These are phyloP conservation scores for Voacanga thouarsii DNA, from an alignment of 257 asterid genomes.

Conservation along the genomic window DNA sequence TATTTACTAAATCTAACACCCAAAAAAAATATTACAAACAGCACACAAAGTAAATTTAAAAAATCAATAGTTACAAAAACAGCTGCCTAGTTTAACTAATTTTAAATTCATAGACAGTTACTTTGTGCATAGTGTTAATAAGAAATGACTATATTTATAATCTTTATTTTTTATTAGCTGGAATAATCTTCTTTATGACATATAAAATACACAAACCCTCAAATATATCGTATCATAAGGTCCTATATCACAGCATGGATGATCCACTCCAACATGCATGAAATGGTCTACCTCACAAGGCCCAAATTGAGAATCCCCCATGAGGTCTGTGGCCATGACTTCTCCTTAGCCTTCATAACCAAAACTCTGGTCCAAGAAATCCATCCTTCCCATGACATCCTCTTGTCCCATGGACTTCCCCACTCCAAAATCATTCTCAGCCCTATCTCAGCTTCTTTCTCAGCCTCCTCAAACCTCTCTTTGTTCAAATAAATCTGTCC, in stretches of 20 bases:
- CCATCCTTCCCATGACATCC: slow-evolving; percentile 94
- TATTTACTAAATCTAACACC: too few species aligned
- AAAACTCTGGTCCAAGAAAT: slow-evolving; percentile 79
- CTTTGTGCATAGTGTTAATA: too few species aligned
- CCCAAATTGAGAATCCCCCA: slow-evolving; percentile 77
- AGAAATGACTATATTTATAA: too few species aligned
- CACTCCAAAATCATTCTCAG: slow-evolving; percentile 66
- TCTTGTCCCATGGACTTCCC: slow-evolving; percentile 98
- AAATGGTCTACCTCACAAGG: slow-evolving; percentile 36
- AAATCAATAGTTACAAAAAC: too few species aligned
- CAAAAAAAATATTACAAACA: too few species aligned
- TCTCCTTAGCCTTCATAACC: slow-evolving; percentile 56
- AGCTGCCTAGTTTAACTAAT: too few species aligned
- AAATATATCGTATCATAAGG: not conserved
- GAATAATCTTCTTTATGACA: too few species aligned
- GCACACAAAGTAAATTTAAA: too few species aligned
- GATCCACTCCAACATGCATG: not conserved
- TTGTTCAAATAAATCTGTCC: slow-evolving; percentile 58
- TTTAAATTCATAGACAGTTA: too few species aligned
- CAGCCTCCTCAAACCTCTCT: slow-evolving; percentile 61
- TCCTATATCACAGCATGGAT: not conserved
- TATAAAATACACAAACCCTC: too few species aligned
- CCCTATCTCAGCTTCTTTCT: slow-evolving; percentile 58
- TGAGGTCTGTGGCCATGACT: slow-evolving; percentile 57
- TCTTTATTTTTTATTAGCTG: too few species aligned